These are phyloP conservation scores for Podospora australis DNA, from an alignment of 495 filamentous ascomycete genomes.

Conservation along the genomic window DNA sequence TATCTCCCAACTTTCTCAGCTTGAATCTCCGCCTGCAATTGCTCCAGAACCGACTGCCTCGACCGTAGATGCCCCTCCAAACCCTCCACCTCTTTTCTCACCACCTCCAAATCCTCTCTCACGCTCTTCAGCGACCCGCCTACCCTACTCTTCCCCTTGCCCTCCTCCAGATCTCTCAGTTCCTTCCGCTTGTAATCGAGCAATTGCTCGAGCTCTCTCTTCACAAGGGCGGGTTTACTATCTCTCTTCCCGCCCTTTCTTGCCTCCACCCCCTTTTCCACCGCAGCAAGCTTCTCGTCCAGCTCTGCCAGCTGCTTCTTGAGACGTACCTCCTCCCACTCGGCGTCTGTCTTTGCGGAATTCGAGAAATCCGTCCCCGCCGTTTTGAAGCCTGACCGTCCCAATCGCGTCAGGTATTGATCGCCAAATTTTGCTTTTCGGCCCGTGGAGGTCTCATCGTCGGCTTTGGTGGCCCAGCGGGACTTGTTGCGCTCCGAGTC, in stretches of 20 bases:
- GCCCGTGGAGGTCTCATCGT: slow-evolving; percentile 71
- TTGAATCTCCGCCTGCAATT: slow-evolving; percentile 54
- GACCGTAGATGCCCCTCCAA: slow-evolving; percentile 59
- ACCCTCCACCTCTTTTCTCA: slow-evolving; percentile 69
- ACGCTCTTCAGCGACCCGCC: slow-evolving; percentile 57
- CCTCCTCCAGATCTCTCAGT: slow-evolving; percentile 67
- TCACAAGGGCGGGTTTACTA: slow-evolving; percentile 75
- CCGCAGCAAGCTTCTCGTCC: slow-evolving; percentile 72
- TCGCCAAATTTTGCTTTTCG: slow-evolving; percentile 95
- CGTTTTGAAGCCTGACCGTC: slow-evolving; percentile 67
- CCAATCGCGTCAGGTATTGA: slow-evolving; percentile 85
- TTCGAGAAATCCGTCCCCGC: slow-evolving; percentile 75
- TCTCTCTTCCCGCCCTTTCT: slow-evolving; percentile 48
- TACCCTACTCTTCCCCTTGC: slow-evolving; percentile 56
- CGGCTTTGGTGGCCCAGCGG: slow-evolving; percentile 61
- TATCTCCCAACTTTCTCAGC: slow-evolving; percentile 51
- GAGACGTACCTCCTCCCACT: slow-evolving; percentile 95
- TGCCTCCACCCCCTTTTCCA: slow-evolving; percentile 51
- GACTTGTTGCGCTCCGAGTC: slow-evolving; percentile 54
- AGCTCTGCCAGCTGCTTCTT: slow-evolving; percentile 86
- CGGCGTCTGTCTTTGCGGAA: slow-evolving; percentile 58
- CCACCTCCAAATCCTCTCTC: slow-evolving; percentile 61
- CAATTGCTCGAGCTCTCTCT: slow-evolving; percentile 86
- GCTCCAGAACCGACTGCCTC: slow-evolving; percentile 52
- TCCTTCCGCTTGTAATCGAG: slow-evolving; percentile 70